phyloP scores from a whole-genome alignment of 2,329 filamentous ascomycete genomes.

The Paradendryphiella salina region DNA sequence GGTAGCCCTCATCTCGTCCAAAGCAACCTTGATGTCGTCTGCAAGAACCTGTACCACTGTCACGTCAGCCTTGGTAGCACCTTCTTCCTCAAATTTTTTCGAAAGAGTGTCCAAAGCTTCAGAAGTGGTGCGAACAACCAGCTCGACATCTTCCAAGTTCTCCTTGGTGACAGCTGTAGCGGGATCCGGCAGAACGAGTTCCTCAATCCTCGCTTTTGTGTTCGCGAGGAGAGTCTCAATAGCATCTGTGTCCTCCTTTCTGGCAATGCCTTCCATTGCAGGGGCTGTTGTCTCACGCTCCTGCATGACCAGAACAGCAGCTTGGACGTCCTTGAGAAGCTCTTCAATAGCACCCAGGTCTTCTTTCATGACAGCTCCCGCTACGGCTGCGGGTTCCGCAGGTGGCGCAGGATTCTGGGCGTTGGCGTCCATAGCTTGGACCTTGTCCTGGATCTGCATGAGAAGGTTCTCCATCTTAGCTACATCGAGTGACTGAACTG shows the following conservation, averaged over 20 bases:
- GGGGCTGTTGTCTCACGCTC: slow-evolving; percentile 31
- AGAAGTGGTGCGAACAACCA: slow-evolving; percentile 73
- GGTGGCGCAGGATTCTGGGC: slow-evolving; percentile 52
- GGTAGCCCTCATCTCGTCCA: slow-evolving; percentile 66
- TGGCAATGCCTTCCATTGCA: slow-evolving; percentile 59
- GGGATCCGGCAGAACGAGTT: slow-evolving; percentile 67
- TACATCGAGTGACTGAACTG: slow-evolving; percentile 58
- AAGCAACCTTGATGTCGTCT: slow-evolving; percentile 71
- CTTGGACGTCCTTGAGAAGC: slow-evolving; percentile 61
- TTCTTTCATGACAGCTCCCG: slow-evolving; percentile 52
- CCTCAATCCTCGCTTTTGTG: slow-evolving; percentile 84
- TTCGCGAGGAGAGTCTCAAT: slow-evolving; percentile 90
- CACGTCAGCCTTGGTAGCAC: slow-evolving; percentile 78
- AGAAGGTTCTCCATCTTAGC: slow-evolving; percentile 85
- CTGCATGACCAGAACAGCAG: slow-evolving; percentile 52
- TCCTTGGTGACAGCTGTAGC: slow-evolving; percentile 69
- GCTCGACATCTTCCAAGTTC: slow-evolving; percentile 65
- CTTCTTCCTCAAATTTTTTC: slow-evolving; percentile 66
- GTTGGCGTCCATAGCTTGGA: slow-evolving; percentile 71
- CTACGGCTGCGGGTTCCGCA: slow-evolving; percentile 29
- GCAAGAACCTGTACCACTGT: slow-evolving; percentile 75
- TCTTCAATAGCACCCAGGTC: slow-evolving; percentile 57
- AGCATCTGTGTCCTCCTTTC: slow-evolving; percentile 82
- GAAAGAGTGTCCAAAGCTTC: slow-evolving; percentile 70
- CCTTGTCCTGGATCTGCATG: slow-evolving; percentile 78